phyloP scores from a whole-genome alignment of 441 rosid species.

The Adansonia gregorii region DNA sequence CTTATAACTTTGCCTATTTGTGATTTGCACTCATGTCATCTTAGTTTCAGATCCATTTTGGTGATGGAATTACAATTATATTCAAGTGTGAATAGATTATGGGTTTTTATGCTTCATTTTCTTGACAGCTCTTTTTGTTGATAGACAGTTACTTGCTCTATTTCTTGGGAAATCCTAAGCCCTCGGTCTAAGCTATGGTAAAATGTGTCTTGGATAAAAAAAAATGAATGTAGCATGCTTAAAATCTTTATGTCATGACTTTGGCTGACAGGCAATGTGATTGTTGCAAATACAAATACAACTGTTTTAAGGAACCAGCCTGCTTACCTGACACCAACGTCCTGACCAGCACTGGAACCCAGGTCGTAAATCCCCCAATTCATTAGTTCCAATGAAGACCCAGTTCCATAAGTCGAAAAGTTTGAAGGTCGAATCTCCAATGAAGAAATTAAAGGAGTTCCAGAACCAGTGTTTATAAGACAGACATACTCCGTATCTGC shows the following conservation, averaged over 20 bases:
- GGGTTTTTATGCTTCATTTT: neutral
- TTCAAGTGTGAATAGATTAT: too few species aligned
- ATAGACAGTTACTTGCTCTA: neutral
- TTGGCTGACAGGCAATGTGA: neutral
- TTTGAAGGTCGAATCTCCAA: conserved; percentile 5
- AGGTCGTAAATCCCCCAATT: neutral
- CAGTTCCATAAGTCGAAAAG: neutral
- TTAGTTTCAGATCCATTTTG: neutral
- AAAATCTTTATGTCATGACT: neutral
- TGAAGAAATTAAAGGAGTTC: conserved; percentile 1
- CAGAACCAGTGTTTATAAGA: neutral
- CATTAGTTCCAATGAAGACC: neutral
- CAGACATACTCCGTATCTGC: neutral
- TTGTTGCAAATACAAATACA: neutral
- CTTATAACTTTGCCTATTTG: neutral
- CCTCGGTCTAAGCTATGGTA: neutral
- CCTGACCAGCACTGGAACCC: too few species aligned
- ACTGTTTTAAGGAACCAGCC: neutral
- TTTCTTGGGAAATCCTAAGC: neutral
- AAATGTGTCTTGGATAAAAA: neutral
- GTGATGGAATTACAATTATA: too few species aligned
- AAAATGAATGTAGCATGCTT: too few species aligned
- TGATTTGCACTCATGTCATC: neutral
- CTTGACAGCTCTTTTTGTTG: neutral
- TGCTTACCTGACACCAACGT: neutral